Conservation (phyloP, 495 filamentous ascomycete genomes). For the Hypoxylon crocopeplum region DNA sequence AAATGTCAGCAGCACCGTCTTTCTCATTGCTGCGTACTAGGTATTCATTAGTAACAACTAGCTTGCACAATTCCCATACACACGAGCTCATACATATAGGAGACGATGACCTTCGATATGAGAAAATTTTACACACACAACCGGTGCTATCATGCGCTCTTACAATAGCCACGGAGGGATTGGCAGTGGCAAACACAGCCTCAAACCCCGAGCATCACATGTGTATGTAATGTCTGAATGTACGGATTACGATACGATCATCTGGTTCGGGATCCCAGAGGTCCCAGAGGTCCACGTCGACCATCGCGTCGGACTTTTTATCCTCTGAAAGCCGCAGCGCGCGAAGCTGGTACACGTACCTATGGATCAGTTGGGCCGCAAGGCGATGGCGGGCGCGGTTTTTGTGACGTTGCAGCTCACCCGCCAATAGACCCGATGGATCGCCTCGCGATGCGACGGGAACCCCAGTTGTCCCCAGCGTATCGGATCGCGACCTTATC, state of each 20-base stretch:
- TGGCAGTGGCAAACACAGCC: background rate
- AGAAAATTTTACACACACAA: no score
- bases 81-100: no score
- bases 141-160: no score
- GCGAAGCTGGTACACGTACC: slow-evolving; percentile 16
- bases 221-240: no score
- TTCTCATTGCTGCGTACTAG: no score
- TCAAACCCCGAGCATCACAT: slow-evolving; percentile 5
- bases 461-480: slow-evolving; percentile 32
- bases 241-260: slow-evolving; percentile 11
- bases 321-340: slow-evolving; percentile 1
- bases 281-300: slow-evolving; percentile 31
- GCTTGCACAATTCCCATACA: no score
- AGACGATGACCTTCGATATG: no score
- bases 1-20: no score
- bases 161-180: no score
- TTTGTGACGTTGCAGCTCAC: slow-evolving; percentile 35
- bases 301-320: slow-evolving; percentile 25
- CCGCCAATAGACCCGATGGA: slow-evolving; percentile 35
- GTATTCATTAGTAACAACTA: no score
- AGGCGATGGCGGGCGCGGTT: slow-evolving; percentile 15
- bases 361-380: slow-evolving; percentile 36
- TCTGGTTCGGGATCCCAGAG: slow-evolving; percentile 11
- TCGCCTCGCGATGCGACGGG: slow-evolving; percentile 25
- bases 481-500: slow-evolving; percentile 33